Evolutionary conservation across 345 rosid species (phyloP).

Genomic region (Syzygium grande): DNA sequence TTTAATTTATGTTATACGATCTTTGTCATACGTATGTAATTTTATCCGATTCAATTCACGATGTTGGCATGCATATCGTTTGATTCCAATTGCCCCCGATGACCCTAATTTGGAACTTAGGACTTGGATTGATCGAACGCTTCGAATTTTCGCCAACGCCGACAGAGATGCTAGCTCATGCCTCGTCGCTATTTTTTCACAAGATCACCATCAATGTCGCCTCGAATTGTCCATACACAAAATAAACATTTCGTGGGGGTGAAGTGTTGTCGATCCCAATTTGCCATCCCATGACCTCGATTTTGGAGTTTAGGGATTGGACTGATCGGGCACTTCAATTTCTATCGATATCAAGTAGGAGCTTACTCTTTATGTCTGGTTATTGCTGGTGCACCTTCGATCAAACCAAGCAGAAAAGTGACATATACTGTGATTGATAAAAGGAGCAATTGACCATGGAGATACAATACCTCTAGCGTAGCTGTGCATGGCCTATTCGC

Average conservation of each 20-base stretch:
- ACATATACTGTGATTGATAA: neutral
- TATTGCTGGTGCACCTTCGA: neutral
- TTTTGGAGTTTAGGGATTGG: neutral
- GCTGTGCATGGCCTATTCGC: neutral
- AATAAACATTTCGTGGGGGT: neutral
- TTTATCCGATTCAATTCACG: neutral
- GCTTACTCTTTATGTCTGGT: neutral
- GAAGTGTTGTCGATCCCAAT: neutral
- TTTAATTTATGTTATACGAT: neutral
- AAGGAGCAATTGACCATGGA: neutral
- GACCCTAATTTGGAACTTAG: neutral
- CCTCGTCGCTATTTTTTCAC: fast-evolving
- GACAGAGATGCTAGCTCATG: neutral
- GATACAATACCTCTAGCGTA: neutral
- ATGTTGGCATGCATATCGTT: neutral
- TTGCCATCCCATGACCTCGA: neutral
- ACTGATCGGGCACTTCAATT: neutral
- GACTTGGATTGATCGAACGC: fast-evolving
- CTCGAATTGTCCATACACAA: neutral
- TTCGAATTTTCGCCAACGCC: neutral
- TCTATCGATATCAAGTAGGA: neutral
- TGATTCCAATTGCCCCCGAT: neutral
- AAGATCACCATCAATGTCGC: fast-evolving
- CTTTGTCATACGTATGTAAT: neutral
- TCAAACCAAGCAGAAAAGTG: neutral